Evolutionary conservation across 2,329 filamentous ascomycete species (phyloP).

Genomic region (Ampelomyces quisqualis): DNA sequence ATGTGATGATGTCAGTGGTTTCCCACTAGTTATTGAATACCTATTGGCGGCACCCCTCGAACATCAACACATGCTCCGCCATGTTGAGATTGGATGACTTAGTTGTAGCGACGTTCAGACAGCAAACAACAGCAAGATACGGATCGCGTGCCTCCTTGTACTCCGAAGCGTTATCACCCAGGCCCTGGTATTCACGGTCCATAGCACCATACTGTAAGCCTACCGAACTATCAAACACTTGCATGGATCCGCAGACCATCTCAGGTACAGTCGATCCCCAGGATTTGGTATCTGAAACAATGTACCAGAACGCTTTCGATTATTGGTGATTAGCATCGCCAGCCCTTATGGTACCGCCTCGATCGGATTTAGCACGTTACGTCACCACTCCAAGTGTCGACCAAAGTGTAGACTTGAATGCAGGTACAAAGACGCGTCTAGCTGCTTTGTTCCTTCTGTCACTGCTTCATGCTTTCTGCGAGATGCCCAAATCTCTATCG

Average conservation of each 20-base stretch:
- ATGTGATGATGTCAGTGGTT: conserved; percentile 3
- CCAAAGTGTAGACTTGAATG: conserved; percentile 2
- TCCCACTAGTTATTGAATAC: too few relatives aligned
- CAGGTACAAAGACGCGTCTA: conserved; percentile 13
- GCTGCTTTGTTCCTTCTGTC: not conserved
- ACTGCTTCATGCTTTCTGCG: conserved; percentile 13
- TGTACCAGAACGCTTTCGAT: conserved; percentile 8
- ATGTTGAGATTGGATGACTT: too few relatives aligned
- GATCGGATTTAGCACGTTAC: conserved; percentile 24
- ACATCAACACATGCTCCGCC: too few relatives aligned
- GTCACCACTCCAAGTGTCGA: conserved; percentile 25
- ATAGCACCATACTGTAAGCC: conserved; percentile 1
- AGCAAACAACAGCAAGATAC: too few relatives aligned
- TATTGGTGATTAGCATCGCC: conserved; percentile 17
- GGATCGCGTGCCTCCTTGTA: not conserved
- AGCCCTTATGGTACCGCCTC: conserved; percentile 22
- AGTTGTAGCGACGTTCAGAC: too few relatives aligned
- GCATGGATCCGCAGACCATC: conserved; percentile 13
- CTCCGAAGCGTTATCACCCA: not conserved
- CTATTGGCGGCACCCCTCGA: too few relatives aligned
- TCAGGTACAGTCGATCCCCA: conserved; percentile 18
- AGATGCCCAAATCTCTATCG: conserved; percentile 5
- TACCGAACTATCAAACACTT: conserved; percentile 5
- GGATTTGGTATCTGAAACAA: conserved; percentile 20
- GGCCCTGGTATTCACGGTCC: not conserved